phyloP scores from a whole-genome alignment of 2,329 filamentous ascomycete species.

The Ceratocystis diversiconidia region DNA sequence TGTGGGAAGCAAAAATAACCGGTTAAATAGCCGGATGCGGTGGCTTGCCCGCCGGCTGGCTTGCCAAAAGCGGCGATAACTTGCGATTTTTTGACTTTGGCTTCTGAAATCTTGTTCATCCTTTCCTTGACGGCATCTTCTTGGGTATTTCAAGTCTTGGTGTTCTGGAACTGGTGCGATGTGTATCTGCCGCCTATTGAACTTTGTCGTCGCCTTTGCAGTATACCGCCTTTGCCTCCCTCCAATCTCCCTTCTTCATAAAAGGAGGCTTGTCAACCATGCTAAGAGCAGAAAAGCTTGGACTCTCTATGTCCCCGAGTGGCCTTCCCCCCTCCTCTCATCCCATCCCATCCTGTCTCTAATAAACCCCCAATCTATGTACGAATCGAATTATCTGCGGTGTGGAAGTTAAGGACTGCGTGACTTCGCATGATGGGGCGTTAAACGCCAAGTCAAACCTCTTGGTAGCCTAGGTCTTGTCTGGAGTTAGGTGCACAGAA shows the following conservation, averaged over 20 bases:
- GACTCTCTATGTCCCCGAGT: neutral
- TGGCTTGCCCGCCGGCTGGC: neutral
- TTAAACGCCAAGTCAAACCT: neutral
- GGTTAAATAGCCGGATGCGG: constrained; percentile 1
- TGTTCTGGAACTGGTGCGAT: no score
- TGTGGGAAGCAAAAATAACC: neutral
- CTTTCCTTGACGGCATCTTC: neutral
- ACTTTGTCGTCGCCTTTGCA: neutral
- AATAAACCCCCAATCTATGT: no score
- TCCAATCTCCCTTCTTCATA: neutral
- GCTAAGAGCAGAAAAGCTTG: constrained; percentile 1
- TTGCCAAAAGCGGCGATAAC: neutral
- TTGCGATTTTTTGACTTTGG: neutral
- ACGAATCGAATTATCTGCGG: neutral
- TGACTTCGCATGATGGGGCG: neutral
- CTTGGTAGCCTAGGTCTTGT: neutral
- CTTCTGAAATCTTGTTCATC: neutral
- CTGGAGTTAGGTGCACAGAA: neutral
- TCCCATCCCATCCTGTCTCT: no score
- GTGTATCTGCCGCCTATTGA: neutral
- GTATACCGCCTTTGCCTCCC: neutral
- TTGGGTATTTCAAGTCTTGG: no score
- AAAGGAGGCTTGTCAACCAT: constrained; percentile 6
- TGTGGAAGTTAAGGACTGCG: neutral
- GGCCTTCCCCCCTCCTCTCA: neutral